These are phyloP conservation scores for Fusarium sp. DNA, from an alignment of 2,329 filamentous ascomycete species.

Conservation along the genomic window DNA sequence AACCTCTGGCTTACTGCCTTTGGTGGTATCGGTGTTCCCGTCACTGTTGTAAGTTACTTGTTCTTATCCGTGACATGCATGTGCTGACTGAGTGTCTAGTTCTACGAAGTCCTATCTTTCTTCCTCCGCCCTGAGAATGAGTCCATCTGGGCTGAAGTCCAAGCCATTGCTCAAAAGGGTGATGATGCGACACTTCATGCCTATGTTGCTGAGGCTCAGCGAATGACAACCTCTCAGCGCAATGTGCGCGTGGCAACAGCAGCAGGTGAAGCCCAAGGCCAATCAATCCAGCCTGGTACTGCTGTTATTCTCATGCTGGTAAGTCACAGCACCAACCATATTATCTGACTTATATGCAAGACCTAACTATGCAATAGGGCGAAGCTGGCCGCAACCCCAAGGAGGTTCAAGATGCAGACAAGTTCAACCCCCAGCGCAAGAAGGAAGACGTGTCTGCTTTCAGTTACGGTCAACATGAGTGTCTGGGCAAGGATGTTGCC, in stretches of 20 bases:
- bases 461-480: slow-evolving; percentile 60
- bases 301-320: slow-evolving; percentile 55
- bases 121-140: slow-evolving; percentile 55
- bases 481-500: slow-evolving; percentile 55
- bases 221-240: slow-evolving; percentile 54
- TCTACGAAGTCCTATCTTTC: slow-evolving; percentile 57
- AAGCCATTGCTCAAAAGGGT: slow-evolving; percentile 50
- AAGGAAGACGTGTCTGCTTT: slow-evolving; percentile 55
- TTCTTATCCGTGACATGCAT: too few species aligned
- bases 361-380: slow-evolving; percentile 46
- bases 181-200: slow-evolving; percentile 50
- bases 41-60: slow-evolving; percentile 49
- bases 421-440: slow-evolving; percentile 57
- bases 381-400: slow-evolving; percentile 52
- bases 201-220: slow-evolving; percentile 56
- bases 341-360: rapidly evolving
- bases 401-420: slow-evolving; percentile 51
- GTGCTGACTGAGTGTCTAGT: slow-evolving; percentile 45
- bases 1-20: slow-evolving; percentile 54
- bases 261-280: slow-evolving; percentile 51
- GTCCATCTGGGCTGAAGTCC: slow-evolving; percentile 56
- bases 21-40: slow-evolving; percentile 53
- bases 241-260: slow-evolving; percentile 51
- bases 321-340: slow-evolving; percentile 31
- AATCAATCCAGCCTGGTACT: slow-evolving; percentile 53